These are phyloP conservation scores for Aureobasidium lini DNA, from an alignment of 2,329 filamentous ascomycete species.

Conservation along the genomic window DNA sequence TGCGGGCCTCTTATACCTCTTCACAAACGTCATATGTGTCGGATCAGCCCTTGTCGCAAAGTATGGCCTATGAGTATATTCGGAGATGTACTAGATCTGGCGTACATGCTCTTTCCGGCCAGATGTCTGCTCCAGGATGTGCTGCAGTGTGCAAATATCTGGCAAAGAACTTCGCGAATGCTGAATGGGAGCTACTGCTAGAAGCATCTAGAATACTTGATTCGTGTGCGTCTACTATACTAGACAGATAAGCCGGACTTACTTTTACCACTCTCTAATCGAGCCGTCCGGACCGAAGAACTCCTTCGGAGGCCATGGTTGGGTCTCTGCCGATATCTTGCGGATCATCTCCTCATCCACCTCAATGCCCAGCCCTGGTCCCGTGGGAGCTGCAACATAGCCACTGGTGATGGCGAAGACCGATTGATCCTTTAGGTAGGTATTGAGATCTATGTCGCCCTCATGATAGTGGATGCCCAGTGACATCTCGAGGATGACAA, in stretches of 20 bases:
- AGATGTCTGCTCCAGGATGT: slow-evolving; percentile 49
- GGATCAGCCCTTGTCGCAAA: not conserved
- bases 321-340: slow-evolving; percentile 48
- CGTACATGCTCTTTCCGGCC: not conserved
- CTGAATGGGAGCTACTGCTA: slow-evolving; percentile 80
- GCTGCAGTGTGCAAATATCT: slow-evolving; percentile 71
- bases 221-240: slow-evolving; percentile 51
- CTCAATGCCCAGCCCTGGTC: slow-evolving; percentile 27
- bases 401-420: slow-evolving; percentile 26
- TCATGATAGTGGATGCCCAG: no score
- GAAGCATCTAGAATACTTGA: slow-evolving; percentile 73
- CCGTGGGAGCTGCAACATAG: slow-evolving; percentile 21
- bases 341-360: slow-evolving; percentile 60
- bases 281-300: slow-evolving; percentile 62
- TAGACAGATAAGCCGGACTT: not conserved
- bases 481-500: slow-evolving; percentile 73
- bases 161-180: slow-evolving; percentile 69
- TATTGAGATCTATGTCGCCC: no score
- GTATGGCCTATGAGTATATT: not conserved
- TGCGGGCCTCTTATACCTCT: not conserved
- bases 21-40: not conserved
- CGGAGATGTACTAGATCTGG: not conserved
- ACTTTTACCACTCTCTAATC: slow-evolving; percentile 57
- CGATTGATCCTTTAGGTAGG: slow-evolving; percentile 23
- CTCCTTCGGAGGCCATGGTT: slow-evolving; percentile 58